These are phyloP conservation scores for Hippophae gyantsensis DNA, from an alignment of 306 rosid species.

Conservation along the genomic window DNA sequence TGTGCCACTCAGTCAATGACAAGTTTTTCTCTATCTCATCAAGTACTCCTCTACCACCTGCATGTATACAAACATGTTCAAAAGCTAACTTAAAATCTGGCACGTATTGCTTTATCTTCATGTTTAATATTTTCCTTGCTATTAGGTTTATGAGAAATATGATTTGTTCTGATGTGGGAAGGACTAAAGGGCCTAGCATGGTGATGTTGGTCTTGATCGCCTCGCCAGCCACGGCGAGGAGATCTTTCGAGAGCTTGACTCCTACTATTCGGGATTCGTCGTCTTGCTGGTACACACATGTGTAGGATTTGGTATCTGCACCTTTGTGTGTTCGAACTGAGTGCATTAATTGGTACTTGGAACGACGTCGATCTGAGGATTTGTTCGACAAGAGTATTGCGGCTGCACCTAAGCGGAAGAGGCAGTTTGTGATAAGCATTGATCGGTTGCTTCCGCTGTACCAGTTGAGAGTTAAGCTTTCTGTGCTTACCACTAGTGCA, in stretches of 20 bases:
- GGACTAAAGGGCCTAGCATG: constrained; percentile 71
- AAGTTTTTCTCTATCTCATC: constrained; percentile 47
- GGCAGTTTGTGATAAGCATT: constrained; percentile 80
- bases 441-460: constrained; percentile 80
- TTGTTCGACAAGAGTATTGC: constrained; percentile 71
- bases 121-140: constrained; percentile 51
- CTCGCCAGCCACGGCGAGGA: constrained; percentile 80
- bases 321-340: constrained; percentile 82
- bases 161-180: constrained; percentile 81
- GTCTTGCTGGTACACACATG: constrained; percentile 64
- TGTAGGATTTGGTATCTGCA: constrained; percentile 49
- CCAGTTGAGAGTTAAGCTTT: constrained; percentile 85
- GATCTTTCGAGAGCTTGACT: constrained; percentile 63
- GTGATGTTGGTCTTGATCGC: constrained; percentile 83
- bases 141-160: constrained; percentile 42
- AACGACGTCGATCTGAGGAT: constrained; percentile 29
- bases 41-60: constrained; percentile 64
- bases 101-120: constrained; percentile 29
- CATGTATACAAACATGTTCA: constrained; percentile 66
- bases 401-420: constrained; percentile 80
- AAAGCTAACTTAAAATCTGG: constrained; percentile 56
- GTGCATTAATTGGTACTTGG: constrained; percentile 76
- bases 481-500: constrained; percentile 81
- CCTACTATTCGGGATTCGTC: constrained; percentile 52
- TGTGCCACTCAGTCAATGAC: constrained; percentile 45